Percentiles rank a stretch among this genome's conserved stretches.
phyloP scores from a whole-genome alignment of 768 basidiomycete species.

The Boletus rubescentipes region DNA sequence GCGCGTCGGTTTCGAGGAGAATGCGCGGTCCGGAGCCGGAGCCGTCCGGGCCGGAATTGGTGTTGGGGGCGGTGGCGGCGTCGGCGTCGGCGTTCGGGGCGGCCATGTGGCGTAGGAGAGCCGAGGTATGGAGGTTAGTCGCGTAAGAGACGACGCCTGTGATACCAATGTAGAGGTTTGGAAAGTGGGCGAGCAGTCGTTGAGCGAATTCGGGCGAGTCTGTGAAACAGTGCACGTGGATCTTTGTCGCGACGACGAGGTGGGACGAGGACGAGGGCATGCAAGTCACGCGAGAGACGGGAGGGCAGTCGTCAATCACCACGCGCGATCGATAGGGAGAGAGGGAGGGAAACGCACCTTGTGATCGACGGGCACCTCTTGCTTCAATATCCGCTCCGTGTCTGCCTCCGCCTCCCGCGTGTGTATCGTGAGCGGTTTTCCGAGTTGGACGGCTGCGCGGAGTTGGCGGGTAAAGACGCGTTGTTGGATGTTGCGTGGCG shows the following conservation, averaged over 20 bases:
- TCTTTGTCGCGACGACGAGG: too few species aligned
- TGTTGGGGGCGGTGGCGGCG: too few species aligned
- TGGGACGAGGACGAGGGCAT: too few species aligned
- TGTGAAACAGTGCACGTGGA: slow-evolving; percentile 89
- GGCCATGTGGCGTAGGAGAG: slow-evolving; percentile 58
- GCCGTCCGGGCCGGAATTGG: slow-evolving; percentile 5
- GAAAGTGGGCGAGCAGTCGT: slow-evolving; percentile 71
- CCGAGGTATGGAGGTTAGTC: slow-evolving; percentile 69
- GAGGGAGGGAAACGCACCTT: slow-evolving; percentile 37
- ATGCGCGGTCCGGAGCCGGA: slow-evolving; percentile 43
- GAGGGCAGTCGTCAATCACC: too few species aligned
- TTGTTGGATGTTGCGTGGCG: slow-evolving; percentile 68
- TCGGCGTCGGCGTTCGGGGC: too few species aligned
- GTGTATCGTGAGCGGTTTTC: slow-evolving; percentile 83
- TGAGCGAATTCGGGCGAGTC: slow-evolving; percentile 74
- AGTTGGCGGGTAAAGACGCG: slow-evolving; percentile 69
- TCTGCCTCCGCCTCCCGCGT: slow-evolving; percentile 86
- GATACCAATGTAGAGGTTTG: slow-evolving; percentile 78
- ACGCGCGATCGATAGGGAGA: too few species aligned
- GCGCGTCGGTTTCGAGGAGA: slow-evolving; percentile 83
- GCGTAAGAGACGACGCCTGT: slow-evolving; percentile 85
- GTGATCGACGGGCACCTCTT: slow-evolving; percentile 70
- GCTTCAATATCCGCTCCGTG: slow-evolving; percentile 73
- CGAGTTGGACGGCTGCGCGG: slow-evolving; percentile 59
- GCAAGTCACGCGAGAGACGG: too few species aligned